Evolutionary conservation across 306 rosid genomes (phyloP), one percentile per base, ranked within the genome.

Genomic region (Vicia sativa): DNA sequence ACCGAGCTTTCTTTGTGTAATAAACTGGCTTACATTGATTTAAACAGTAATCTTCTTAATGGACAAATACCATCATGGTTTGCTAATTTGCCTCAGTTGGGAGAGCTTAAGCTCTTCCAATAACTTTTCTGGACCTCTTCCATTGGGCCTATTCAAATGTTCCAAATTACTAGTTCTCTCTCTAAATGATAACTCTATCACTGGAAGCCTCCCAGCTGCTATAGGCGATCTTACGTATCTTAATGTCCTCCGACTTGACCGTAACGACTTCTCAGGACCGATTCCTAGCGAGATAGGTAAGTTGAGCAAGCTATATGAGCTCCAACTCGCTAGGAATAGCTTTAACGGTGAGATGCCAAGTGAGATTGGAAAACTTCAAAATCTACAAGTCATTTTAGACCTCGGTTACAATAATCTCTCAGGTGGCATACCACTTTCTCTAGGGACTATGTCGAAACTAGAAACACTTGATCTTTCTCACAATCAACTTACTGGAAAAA

Each of bases 391-490:
- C 82, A 53, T 83, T 52, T 78, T 93, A 35, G 92, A 90, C 87
- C 87, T 90, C 78, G 85, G 97, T 80, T 71, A 79, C 87, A 93
- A 93, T 68, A 83, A 82, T 78, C 82, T 93, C 60, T 85, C 85
- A 5, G 97, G 97, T 57, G 71, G 58, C 9, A 93, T 93, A 55
- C 99, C 99, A 5, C 43, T 83, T 9, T 79, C 84, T 9, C 70
- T 93, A 35, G 87, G 84, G 49, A 63, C 75, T 4, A 78, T 88
- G 38, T 63, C 87, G 1, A 93, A 88, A 66, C 86, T 93, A 13
- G 97, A 86, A 78, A 87, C 77, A 4, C 99, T 90, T 59, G 89
- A 93, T 83, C 95, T 90, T 65, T 93, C 99, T 19, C 86, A 84
- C 79, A 93, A 93, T 79, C 95, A 83, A 42, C 89, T 93, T 54